phyloP scores from a whole-genome alignment of 2,329 filamentous ascomycete genomes.

The Colletotrichum spaethianum region DNA sequence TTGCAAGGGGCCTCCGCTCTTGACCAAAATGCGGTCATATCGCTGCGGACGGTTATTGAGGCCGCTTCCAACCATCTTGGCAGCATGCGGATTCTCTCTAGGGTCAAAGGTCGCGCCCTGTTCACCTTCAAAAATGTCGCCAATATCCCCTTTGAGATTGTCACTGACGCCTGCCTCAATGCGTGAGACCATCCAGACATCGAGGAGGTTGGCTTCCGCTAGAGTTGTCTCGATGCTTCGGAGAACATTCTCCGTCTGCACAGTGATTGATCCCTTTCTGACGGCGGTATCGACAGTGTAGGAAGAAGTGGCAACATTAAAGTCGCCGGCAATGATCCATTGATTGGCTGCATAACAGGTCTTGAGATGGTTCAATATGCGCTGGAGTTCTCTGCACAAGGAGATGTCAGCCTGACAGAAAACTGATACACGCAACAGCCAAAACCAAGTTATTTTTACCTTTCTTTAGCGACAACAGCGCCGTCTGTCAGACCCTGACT shows the following conservation, averaged over 20 bases:
- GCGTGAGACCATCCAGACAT: constrained; percentile 65
- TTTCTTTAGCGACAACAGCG: constrained; percentile 68
- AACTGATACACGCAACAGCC: background rate
- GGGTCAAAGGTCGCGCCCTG: constrained; percentile 77
- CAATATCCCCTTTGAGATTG: constrained; percentile 45
- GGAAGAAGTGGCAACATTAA: constrained; percentile 74
- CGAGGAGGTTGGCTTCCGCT: constrained; percentile 61
- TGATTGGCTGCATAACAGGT: constrained; percentile 58
- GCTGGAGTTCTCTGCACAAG: constrained; percentile 62
- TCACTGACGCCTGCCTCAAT: constrained; percentile 59
- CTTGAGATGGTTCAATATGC: constrained; percentile 62
- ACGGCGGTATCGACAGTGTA: constrained; percentile 68
- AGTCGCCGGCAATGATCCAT: constrained; percentile 74
- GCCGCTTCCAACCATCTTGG: constrained; percentile 61
- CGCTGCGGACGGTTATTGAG: constrained; percentile 72
- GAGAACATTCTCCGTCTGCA: constrained; percentile 60
- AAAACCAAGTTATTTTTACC: background rate
- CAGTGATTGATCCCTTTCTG: constrained; percentile 67
- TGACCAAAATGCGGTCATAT: constrained; percentile 75
- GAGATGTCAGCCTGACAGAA: background rate
- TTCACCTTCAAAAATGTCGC: constrained; percentile 68
- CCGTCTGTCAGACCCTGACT: constrained; percentile 73
- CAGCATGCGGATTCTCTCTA: constrained; percentile 67
- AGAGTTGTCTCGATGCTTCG: constrained; percentile 62
- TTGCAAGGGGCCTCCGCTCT: constrained; percentile 54